Evolutionary conservation across 108 stramenopile genomes (phyloP).

Genomic region (Cyclostephanos tholiformis): DNA sequence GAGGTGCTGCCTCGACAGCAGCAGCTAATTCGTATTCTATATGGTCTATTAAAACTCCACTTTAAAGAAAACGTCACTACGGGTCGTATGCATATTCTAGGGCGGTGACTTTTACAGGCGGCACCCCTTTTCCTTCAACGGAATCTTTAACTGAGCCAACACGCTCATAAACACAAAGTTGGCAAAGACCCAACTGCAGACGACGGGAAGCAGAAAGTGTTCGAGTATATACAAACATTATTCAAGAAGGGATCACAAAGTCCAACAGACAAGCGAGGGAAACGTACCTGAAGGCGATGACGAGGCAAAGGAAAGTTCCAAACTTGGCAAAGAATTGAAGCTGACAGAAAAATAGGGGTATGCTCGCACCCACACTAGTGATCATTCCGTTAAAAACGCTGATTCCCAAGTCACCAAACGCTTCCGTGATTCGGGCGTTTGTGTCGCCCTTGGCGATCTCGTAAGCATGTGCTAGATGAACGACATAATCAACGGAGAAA

Average conservation of each 20-base stretch:
- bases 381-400: slow-evolving; percentile 67
- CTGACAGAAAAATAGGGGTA: slow-evolving; percentile 61
- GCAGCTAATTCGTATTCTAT: too few relatives aligned
- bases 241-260: neutral
- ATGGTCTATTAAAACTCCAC: neutral
- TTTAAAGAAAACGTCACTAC: neutral
- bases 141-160: slow-evolving; percentile 53
- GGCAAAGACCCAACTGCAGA: slow-evolving; percentile 56
- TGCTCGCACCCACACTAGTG: slow-evolving; percentile 52
- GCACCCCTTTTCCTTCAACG: slow-evolving; percentile 26
- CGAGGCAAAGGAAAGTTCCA: slow-evolving; percentile 56
- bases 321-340: slow-evolving; percentile 65
- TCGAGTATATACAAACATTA: too few relatives aligned
- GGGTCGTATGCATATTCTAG: neutral
- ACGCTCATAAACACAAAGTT: slow-evolving; percentile 61
- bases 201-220: slow-evolving; percentile 23
- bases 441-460: slow-evolving; percentile 39
- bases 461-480: slow-evolving; percentile 58
- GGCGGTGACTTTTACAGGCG: neutral
- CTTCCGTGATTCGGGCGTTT: slow-evolving; percentile 45
- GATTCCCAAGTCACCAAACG: slow-evolving; percentile 60
- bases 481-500: slow-evolving; percentile 54
- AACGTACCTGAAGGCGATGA: neutral
- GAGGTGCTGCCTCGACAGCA: too few relatives aligned
- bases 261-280: neutral